Percentiles rank a stretch among this genome's conserved stretches.
Evolutionary conservation across 768 basidiomycete species (phyloP).

Genomic region (Amanita rubescens): DNA sequence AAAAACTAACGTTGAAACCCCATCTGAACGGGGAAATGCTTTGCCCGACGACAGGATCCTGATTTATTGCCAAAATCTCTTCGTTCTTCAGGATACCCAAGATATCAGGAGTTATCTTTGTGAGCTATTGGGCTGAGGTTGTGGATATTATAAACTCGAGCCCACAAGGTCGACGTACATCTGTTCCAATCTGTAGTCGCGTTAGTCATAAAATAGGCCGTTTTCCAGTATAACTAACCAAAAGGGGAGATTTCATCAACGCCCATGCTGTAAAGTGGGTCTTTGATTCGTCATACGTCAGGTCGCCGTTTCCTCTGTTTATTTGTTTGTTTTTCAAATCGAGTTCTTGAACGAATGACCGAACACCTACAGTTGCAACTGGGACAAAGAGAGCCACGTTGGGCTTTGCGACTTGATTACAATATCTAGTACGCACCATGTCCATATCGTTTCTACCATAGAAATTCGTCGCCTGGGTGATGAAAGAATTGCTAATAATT

Average conservation of each 20-base stretch:
- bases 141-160: background rate
- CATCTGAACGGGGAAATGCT: too few relatives aligned
- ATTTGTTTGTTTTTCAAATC: background rate
- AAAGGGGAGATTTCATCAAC: too few relatives aligned
- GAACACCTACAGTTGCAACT: too few relatives aligned
- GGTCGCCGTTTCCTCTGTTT: constrained; percentile 61
- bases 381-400: constrained; percentile 32
- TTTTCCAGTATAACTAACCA: constrained; percentile 12
- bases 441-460: too few relatives aligned
- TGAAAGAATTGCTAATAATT: constrained; percentile 51
- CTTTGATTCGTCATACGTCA: too few relatives aligned
- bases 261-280: constrained; percentile 72
- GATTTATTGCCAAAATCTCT: constrained; percentile 62
- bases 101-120: constrained; percentile 39
- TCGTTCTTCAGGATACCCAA: too few relatives aligned
- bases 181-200: background rate
- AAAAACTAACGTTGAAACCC: too few relatives aligned
- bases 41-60: constrained; percentile 57
- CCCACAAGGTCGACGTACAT: too few relatives aligned
- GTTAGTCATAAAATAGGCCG: background rate
- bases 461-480: constrained; percentile 54
- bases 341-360: constrained; percentile 7
- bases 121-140: constrained; percentile 30
- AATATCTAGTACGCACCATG: constrained; percentile 35
- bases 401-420: background rate